Conservation (phyloP, 495 filamentous ascomycete species). For the Penicillium canariense region DNA sequence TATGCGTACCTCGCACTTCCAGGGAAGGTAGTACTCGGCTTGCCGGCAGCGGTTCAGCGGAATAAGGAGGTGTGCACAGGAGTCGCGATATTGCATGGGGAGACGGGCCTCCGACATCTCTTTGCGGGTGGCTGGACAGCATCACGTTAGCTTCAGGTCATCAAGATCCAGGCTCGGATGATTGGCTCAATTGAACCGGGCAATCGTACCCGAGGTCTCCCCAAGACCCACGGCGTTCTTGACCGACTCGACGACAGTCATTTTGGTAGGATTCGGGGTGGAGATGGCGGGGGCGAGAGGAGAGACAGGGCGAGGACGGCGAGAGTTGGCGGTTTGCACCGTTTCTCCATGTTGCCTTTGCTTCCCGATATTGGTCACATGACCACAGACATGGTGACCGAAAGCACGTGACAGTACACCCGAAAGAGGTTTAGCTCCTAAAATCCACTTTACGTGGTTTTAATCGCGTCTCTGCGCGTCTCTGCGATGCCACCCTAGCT, state of each 20-base stretch:
- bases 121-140: conserved; percentile 66
- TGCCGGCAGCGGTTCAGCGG: conserved; percentile 92
- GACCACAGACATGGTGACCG: conserved; percentile 7
- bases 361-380: conserved; percentile 29
- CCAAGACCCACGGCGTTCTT: conserved; percentile 54
- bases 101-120: conserved; percentile 91
- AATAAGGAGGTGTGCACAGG: conserved; percentile 89
- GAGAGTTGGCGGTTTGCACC: conserved; percentile 33
- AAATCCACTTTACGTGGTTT: conserved; percentile 31
- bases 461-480: conserved; percentile 19
- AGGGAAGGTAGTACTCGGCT: conserved; percentile 90
- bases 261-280: conserved; percentile 28
- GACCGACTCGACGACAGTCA: conserved; percentile 52
- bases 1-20: conserved; percentile 88
- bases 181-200: conserved; percentile 21
- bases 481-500: conserved; percentile 18
- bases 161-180: conserved; percentile 9
- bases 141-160: conserved; percentile 23
- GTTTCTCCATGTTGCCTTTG: conserved; percentile 32
- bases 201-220: conserved; percentile 42
- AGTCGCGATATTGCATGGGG: conserved; percentile 88
- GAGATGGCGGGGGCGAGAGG: conserved; percentile 14
- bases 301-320: conserved; percentile 20
- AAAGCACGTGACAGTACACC: conserved; percentile 7
- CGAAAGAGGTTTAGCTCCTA: conserved; percentile 28